Base-by-base conservation (phyloP, 805 yeast genomes). In the Candida tallmaniae region DNA sequence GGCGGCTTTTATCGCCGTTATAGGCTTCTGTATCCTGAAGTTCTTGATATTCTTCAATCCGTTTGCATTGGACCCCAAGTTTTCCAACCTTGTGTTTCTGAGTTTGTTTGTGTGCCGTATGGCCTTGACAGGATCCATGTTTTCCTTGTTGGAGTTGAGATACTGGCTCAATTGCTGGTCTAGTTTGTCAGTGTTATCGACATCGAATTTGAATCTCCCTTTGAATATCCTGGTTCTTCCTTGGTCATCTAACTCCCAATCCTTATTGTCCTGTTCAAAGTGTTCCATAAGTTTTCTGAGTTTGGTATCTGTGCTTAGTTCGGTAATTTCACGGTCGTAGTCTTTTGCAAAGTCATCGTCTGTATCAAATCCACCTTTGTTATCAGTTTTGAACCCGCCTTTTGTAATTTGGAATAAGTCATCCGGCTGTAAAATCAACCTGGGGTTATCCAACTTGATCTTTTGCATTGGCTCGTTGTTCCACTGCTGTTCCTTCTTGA, bases 201-300 rank as follows among this genome's bases (percentile, higher is more conserved):
- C 24, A 30, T 45, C 38, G 26, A 39, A 21, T 26, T 46, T 45
- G 34, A 65, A 62, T 20, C 66, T 41, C 4, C 65, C 65, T 38
- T 60, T 58, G 39, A 54, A 57, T 15, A 61, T 52, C 11, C 67
- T 46, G 5, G 63, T 52, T 40, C 66, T 43, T 27, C 59, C 44
- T 39, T 56, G 62, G 40, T 56, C 63, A 39, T 60, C 68, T 33
- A 60, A 32, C 31, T 57, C 65, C 34, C 41, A 57, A 18, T 52
- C 58, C 38, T 47, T 50, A 20, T 41, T 37, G 29, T 50, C 49
- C 20, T 51, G 54, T 23, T 62, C 47, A 35, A 69, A 48, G 34
- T 60, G 51, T 25, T 47, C 41, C 16, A 67, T 52, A 42, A 68
- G 51, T 35, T 61, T 62, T 22, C 58, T 62, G 25, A 67, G 53